Base-by-base conservation (phyloP, 2,329 filamentous ascomycete genomes). In the Ascochyta clinopodiicola region DNA sequence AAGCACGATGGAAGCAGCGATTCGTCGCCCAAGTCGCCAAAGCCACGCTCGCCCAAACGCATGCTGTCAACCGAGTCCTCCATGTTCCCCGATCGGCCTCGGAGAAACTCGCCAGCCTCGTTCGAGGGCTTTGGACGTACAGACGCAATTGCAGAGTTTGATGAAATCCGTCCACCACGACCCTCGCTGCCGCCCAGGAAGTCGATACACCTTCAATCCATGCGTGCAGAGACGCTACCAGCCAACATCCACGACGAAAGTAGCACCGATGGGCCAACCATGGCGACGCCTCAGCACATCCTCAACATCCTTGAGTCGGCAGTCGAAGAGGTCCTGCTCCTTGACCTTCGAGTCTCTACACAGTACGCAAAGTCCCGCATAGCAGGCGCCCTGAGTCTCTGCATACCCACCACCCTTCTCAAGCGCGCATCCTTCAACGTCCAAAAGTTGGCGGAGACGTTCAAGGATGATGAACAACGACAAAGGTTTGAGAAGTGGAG, bases 341-440 rank as follows among this genome's bases (percentile, higher is more conserved):
- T 99, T 4, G 95, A 99, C 72, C 84, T 98, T 21, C 86, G 95
- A 35, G 92, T 96, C 0, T 91, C 88, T 25, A 92, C 92, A 19
- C 91, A 94, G 62, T 97, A 89, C 70, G 84, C 87, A 0, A 82
- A 85, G 40, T 88, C 90, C 21, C 86, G 90, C 27, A 90, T 98
- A 50, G 79, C 82, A 44, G 88, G 88, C n/a, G 91, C 94, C 0
- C 78, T 99, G 29, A 98, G 96, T 71, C 80, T 99, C 5, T 98
- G 95, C 71, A 96, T 98, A 57, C 95, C 95, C 0, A 98, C 95
- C 0, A 98, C 94, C 0, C 79, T 99, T 13, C 78, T 99, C 17
- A 98, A 98, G 76, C 84, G 95, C 44, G 88, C 91, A 0, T 96
- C 92, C 0, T 98, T 96, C 76, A 94, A 94, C 64, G 84, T 96